Percentiles rank a stretch among this genome's conserved stretches.
These are phyloP conservation scores for Dacryopinax spathularia DNA, from an alignment of 768 basidiomycete species.

Conservation along the genomic window DNA sequence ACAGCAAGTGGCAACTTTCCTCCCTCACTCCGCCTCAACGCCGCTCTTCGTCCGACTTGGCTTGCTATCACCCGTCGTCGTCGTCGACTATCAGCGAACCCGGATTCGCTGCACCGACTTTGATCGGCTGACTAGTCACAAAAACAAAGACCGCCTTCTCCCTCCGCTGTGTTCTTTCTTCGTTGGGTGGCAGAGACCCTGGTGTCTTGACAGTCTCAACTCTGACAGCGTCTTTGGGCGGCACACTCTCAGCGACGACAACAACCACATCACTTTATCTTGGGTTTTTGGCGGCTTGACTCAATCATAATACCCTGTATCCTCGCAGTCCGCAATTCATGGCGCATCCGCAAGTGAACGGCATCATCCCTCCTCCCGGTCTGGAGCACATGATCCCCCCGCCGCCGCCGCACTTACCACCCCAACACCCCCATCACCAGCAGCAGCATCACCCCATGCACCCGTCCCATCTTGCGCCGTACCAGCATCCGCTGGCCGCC, in stretches of 20 bases:
- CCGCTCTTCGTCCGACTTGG: neutral
- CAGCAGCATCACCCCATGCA: neutral
- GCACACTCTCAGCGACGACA: neutral
- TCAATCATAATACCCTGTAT: neutral
- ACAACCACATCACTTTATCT: neutral
- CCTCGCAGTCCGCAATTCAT: neutral
- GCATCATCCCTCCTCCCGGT: neutral
- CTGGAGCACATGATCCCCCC: constrained; percentile 1
- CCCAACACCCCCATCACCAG: neutral
- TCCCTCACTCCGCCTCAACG: neutral
- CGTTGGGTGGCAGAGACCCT: no score
- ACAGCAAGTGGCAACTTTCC: neutral
- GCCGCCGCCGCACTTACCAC: no score
- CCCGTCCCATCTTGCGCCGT: neutral
- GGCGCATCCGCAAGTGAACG: neutral
- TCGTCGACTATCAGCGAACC: no score
- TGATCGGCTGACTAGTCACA: no score
- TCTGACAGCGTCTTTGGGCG: neutral
- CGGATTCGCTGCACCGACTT: no score
- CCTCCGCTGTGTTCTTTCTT: neutral
- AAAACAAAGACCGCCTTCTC: no score
- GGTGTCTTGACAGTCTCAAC: neutral
- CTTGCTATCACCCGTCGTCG: no score
- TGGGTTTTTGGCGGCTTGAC: neutral
- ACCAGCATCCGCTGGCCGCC: neutral